Conservation (phyloP, 345 rosid genomes). For the Mangifera indica region DNA sequence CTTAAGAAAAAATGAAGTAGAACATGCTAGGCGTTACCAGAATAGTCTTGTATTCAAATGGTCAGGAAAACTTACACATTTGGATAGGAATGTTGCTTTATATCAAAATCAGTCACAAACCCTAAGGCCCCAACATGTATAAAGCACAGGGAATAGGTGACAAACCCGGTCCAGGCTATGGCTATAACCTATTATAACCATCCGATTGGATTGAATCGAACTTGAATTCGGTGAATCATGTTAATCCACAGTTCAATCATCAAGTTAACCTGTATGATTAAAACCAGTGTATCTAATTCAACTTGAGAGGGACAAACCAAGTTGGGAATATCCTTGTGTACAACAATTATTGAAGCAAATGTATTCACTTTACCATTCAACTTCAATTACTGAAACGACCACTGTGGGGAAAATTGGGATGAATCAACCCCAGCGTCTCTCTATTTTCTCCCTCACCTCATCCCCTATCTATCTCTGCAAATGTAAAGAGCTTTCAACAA, state of each 20-base stretch:
- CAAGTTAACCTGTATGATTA: too few relatives aligned
- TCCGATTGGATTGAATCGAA: too few relatives aligned
- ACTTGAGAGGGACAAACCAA: slow-evolving; percentile 1
- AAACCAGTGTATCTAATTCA: neutral
- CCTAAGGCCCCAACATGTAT: slow-evolving; percentile 16
- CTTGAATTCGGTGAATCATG: too few relatives aligned
- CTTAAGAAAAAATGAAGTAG: neutral
- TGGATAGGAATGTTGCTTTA: neutral
- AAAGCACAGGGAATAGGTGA: too few relatives aligned
- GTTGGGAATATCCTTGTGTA: neutral
- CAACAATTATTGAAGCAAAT: slow-evolving; percentile 7
- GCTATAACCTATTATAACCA: too few relatives aligned
- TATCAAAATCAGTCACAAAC: slow-evolving; percentile 6
- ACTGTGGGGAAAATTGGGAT: slow-evolving; percentile 5
- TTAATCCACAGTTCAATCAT: too few relatives aligned
- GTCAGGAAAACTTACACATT: neutral
- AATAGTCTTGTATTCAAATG: neutral
- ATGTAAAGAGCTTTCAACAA: neutral
- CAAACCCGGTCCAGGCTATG: too few relatives aligned
- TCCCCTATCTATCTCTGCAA: neutral
- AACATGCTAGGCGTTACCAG: neutral
- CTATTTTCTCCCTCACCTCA: neutral
- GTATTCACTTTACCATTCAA: slow-evolving; percentile 6
- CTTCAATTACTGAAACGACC: slow-evolving; percentile 7
- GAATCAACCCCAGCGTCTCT: slow-evolving; percentile 27